A percentile compares a stretch with the other conserved stretches of the same genome.
These are phyloP conservation scores for Penicillium odoratum DNA, from an alignment of 495 filamentous ascomycete genomes.

Conservation along the genomic window DNA sequence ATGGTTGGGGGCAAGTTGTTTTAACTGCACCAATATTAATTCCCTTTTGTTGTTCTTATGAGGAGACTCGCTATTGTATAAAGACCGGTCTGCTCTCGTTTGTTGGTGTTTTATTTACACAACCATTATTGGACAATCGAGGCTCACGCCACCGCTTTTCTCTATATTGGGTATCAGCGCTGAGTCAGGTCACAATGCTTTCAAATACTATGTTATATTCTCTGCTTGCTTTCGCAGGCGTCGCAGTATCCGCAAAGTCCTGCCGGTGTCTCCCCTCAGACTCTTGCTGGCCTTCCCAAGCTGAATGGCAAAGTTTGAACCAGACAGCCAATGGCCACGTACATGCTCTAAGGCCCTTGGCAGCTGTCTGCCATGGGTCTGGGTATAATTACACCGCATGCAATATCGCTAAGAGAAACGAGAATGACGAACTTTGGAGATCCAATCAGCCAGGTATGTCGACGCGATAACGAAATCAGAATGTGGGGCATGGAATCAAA, in stretches of 20 bases:
- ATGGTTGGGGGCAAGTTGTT: neutral
- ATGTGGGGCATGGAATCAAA: neutral
- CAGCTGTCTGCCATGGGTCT: neutral
- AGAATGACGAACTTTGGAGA: neutral
- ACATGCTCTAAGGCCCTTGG: neutral
- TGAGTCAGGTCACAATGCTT: neutral
- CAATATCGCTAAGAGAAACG: neutral
- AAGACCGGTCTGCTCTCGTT: neutral
- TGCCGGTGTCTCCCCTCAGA: constrained; percentile 2
- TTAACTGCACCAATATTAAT: neutral
- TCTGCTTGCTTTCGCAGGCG: neutral
- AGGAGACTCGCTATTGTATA: neutral
- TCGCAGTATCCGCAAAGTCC: neutral
- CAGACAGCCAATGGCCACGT: neutral
- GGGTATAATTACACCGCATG: neutral
- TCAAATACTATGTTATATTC: neutral
- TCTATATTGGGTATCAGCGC: neutral
- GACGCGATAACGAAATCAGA: neutral
- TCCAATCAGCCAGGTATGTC: constrained; percentile 2
- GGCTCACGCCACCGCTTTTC: neutral
- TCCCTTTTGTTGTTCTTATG: neutral
- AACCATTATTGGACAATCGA: neutral
- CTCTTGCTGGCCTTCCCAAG: constrained; percentile 3
- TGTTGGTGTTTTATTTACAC: no score
- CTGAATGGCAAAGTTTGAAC: constrained; percentile 1